phyloP scores from a whole-genome alignment of 202 grass and related monocot genomes.

The Zizania palustris region DNA sequence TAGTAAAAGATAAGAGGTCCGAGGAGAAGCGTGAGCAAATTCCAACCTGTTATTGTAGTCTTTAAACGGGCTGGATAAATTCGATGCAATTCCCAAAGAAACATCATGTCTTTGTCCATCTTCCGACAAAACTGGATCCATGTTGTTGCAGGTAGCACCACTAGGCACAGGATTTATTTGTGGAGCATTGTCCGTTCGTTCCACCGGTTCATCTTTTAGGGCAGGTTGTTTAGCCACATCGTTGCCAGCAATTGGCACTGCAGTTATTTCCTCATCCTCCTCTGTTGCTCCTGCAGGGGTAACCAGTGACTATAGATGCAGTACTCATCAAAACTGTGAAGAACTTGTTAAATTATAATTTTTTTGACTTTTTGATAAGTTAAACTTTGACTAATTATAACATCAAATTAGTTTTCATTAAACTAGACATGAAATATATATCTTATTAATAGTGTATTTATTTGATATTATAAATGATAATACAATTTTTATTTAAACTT shows the following conservation, averaged over 20 bases:
- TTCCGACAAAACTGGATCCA: slow-evolving; percentile 14
- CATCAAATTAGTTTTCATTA: no score
- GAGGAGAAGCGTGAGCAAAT: neutral
- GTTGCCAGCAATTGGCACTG: slow-evolving; percentile 14
- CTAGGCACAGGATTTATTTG: slow-evolving; percentile 32
- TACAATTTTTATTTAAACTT: no score
- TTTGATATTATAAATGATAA: no score
- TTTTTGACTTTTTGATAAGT: no score
- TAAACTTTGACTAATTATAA: no score
- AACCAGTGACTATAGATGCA: slow-evolving; percentile 32
- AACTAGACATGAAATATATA: no score
- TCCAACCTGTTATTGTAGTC: slow-evolving; percentile 36
- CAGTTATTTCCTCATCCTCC: slow-evolving; percentile 11
- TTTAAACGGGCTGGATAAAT: slow-evolving; percentile 27
- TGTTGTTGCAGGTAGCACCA: slow-evolving; percentile 4
- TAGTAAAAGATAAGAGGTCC: neutral
- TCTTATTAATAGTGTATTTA: no score
- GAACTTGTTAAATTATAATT: no score
- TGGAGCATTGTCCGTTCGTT: neutral
- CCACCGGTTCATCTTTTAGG: slow-evolving; percentile 17
- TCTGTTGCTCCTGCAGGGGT: slow-evolving; percentile 31
- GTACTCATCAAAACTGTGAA: no score
- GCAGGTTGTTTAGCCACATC: slow-evolving; percentile 1
- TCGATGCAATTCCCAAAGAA: slow-evolving; percentile 36
- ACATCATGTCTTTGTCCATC: slow-evolving; percentile 30